These are phyloP conservation scores for Ophiorrhiza pumila DNA, from an alignment of 257 asterid species.

Conservation along the genomic window DNA sequence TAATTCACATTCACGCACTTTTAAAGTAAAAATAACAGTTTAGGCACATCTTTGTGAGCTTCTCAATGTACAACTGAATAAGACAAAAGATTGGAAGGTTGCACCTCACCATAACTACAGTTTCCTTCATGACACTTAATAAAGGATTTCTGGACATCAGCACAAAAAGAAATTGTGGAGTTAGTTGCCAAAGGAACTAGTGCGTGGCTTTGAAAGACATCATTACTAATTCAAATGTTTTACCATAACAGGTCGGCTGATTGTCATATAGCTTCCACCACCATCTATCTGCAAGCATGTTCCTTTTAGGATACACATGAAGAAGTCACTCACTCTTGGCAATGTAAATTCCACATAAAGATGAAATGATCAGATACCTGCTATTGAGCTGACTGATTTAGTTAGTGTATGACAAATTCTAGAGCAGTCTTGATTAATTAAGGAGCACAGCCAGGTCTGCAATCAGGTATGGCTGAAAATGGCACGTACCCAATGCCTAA, in stretches of 20 bases:
- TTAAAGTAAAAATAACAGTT: not conserved
- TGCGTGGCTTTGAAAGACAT: not conserved
- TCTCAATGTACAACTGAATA: not conserved
- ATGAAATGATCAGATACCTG: slow-evolving; percentile 7
- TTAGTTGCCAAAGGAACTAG: not conserved
- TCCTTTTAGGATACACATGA: not conserved
- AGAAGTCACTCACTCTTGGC: not conserved
- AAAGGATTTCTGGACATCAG: not conserved
- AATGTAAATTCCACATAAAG: not conserved
- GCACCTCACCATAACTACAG: not conserved
- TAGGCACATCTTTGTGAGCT: not conserved
- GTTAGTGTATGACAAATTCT: not conserved
- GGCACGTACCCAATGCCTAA: slow-evolving; percentile 83
- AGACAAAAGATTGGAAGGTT: not conserved
- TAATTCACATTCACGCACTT: not conserved
- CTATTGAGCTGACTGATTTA: not conserved
- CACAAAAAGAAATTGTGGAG: not conserved
- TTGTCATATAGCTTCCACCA: not conserved
- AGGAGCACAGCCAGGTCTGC: slow-evolving; percentile 3
- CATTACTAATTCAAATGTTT: not conserved
- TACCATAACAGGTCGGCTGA: not conserved
- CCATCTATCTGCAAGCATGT: not conserved
- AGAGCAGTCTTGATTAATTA: slow-evolving; percentile 1
- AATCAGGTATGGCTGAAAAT: slow-evolving; percentile 42
- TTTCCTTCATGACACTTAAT: not conserved